Evolutionary conservation across 75 land plant genomes (phyloP), one percentile per base, ranked within the genome.

Genomic region (Cunninghamia lanceolata): DNA sequence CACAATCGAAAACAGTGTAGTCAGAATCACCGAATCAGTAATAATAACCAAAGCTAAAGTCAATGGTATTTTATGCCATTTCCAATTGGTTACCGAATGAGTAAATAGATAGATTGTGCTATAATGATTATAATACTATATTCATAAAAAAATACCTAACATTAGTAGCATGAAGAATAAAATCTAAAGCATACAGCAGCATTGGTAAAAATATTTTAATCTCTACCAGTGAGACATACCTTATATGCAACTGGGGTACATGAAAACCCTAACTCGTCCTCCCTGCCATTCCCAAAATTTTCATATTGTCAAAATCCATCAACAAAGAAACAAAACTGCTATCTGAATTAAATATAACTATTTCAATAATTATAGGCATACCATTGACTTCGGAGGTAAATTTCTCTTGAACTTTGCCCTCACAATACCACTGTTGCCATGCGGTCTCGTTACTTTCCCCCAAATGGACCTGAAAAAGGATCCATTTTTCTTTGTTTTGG

Each of bases 201-300:
- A 30, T 8, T 11, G 30, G 14, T 1, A 1, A 10, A 70, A 70
- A 11, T 32, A 30, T 30, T 70, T 70, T 32, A 2, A 11, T 32
- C 75, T 34, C 75, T 13, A 73, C 8, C 30, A 25, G 9, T 34
- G 75, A 30, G 36, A 34, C 82, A 66, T 82, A 87, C 92, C 92
- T 95, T 78, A 96, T 50, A 96, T 96, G 85, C 94, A 90, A 93
- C 98, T 96, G 40, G 98, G 98, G 88, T 96, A 96, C 98, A 96
- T 95, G 91, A 95, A 96, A 45, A 96, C 98, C 80, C 98, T 89
- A 13, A 96, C 98, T 84, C 88, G 92, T 28, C 81, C 91, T 35
- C 98, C 97, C 96, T 95, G 91, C 81, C 47, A 79, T 43, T 79
- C 1, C 30, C 82, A 79, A 79, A 74, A 40, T 21, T 42, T 40